These are phyloP conservation scores for Yamadazyma scolyti DNA, from an alignment of 805 yeast genomes.

Conservation along the genomic window DNA sequence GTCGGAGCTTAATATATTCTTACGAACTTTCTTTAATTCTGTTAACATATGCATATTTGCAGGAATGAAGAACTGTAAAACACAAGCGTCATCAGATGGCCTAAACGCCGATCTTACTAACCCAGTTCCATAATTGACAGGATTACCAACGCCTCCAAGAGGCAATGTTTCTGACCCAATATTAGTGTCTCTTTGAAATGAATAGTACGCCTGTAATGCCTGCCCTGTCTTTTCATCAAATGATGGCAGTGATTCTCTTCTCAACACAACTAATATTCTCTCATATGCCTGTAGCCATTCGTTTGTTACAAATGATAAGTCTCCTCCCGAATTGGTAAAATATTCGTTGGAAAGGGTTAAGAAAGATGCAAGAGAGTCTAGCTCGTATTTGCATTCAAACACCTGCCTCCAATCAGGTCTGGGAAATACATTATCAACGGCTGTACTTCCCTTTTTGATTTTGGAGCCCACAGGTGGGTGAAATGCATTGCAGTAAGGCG, in stretches of 20 bases:
- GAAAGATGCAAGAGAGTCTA: constrained; percentile 83
- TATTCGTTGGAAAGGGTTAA: constrained; percentile 72
- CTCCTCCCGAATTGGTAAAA: constrained; percentile 48
- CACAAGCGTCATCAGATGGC: constrained; percentile 85
- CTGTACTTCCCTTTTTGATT: constrained; percentile 47
- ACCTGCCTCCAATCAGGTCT: constrained; percentile 65
- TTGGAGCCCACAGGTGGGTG: constrained; percentile 69
- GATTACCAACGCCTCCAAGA: constrained; percentile 77
- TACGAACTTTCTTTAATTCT: constrained; percentile 46
- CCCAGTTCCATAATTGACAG: constrained; percentile 68
- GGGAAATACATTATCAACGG: constrained; percentile 66
- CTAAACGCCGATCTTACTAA: constrained; percentile 79
- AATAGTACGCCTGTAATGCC: constrained; percentile 49
- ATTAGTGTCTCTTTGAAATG: constrained; percentile 70
- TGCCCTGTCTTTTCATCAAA: constrained; percentile 49
- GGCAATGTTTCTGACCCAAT: constrained; percentile 81
- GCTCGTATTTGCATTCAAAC: constrained; percentile 87
- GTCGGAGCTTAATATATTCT: constrained; percentile 15
- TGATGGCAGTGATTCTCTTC: constrained; percentile 60
- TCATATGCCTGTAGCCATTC: constrained; percentile 60
- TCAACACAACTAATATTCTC: constrained; percentile 47
- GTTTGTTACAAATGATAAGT: constrained; percentile 42
- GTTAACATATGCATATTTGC: constrained; percentile 76
- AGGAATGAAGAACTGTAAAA: constrained; percentile 78
- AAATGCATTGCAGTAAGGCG: constrained; percentile 89